phyloP scores from a whole-genome alignment of 169 alveolate genomes.

The Plasmodium fragile region DNA sequence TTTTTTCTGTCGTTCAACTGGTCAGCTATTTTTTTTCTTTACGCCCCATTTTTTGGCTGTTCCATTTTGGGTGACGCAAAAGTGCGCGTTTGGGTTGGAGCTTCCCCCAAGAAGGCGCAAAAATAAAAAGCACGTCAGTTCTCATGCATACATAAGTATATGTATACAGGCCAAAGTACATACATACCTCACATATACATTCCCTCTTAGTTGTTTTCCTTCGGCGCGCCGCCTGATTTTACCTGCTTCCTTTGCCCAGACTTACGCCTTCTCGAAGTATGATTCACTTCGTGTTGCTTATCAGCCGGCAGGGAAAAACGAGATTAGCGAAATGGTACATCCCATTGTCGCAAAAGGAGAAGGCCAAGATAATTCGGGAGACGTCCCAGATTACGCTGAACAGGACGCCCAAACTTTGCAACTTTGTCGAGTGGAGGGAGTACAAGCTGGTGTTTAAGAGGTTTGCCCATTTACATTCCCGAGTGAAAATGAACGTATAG shows the following conservation, averaged over 20 bases:
- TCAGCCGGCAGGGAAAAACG: slow-evolving; percentile 97
- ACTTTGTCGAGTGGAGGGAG: slow-evolving; percentile 98
- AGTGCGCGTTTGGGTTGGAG: not conserved
- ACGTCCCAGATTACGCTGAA: slow-evolving; percentile 93
- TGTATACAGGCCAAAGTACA: not conserved
- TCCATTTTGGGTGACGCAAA: not conserved
- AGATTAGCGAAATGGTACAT: slow-evolving; percentile 96
- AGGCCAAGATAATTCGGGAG: slow-evolving; percentile 90
- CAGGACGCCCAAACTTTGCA: slow-evolving; percentile 95
- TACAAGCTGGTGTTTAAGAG: slow-evolving; percentile 96
- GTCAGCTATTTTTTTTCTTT: not conserved
- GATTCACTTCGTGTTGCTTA: slow-evolving; percentile 96
- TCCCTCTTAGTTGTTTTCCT: not conserved
- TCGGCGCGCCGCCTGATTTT: not conserved
- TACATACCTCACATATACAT: not conserved
- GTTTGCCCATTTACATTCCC: slow-evolving; percentile 47
- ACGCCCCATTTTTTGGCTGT: not conserved
- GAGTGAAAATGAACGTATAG: not conserved
- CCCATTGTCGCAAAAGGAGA: slow-evolving; percentile 88
- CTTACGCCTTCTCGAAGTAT: slow-evolving; percentile 73
- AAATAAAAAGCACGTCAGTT: not conserved
- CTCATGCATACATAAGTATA: not conserved
- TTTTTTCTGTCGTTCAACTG: not conserved
- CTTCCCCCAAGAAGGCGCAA: not conserved
- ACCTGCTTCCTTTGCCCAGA: not conserved